Evolutionary conservation across 139 green algal species (phyloP), one percentile per base, ranked within the genome.

Genomic region (Trebouxia sp.): DNA sequence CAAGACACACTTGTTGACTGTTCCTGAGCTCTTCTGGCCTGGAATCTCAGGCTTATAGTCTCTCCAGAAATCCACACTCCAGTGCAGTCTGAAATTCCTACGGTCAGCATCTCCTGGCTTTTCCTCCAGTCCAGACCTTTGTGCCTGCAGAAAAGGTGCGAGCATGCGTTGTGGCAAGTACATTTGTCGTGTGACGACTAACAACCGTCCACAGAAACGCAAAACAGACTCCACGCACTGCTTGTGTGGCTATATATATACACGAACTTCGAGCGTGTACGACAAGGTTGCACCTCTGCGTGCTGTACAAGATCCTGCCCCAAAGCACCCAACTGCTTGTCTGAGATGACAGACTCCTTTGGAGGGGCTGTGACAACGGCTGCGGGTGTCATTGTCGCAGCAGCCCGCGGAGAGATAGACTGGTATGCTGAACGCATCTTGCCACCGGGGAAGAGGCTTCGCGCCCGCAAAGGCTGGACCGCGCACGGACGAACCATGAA

Each of bases 21-120:
- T 26, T 53, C 47, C 47, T 1, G 15, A 17, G 47, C 47, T 53
- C 14, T 17, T 14, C 47, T 53, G 47, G 47, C 47, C 47, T 26
- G 47, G 47, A 53, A 53, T 17, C 1, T 53, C 32, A 43, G 30
- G 26, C 11, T 35, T 43, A 14, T 66, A 83, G 72, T 86, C 17
- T 28, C 24, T 28, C 84, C 84, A 88, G 37, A 84, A 88, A 2
- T 78, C 72, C 14, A 88, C 84, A 24, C 72, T 83, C 38, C 77
- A 80, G 78, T 88, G 81, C 51, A 79, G 41, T 41, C 75, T 66
- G 78, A 88, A 88, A 32, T 65, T 76, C 1, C 35, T 42, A 5
- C 37, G 47, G 20, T 88, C 84, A 26, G 26, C 32, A 26, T 76
- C 65, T 10, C 78, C 78, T 20, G 83, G 78, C 51, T 83, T 79